Evolutionary conservation across 2,329 filamentous ascomycete species (phyloP).

Genomic region (Geoglossum cookeanum): DNA sequence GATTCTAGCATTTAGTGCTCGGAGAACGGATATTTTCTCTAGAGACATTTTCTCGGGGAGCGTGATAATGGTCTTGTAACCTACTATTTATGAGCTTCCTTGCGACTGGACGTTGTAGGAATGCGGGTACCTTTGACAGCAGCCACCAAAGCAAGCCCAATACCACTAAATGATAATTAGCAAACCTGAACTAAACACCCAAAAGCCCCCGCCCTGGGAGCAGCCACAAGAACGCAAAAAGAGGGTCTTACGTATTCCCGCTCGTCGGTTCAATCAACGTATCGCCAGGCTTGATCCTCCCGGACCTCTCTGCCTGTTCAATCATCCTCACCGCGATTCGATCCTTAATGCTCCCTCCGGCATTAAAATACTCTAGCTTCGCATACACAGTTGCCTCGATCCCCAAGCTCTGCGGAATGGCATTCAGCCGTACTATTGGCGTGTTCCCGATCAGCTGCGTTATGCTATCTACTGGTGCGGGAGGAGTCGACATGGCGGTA

Average conservation of each 20-base stretch:
- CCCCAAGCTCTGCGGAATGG: constrained; percentile 75
- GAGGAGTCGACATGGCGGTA: constrained; percentile 30
- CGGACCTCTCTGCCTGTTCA: constrained; percentile 77
- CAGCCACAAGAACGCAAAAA: background rate
- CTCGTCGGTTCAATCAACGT: constrained; percentile 96
- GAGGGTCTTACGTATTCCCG: constrained; percentile 55
- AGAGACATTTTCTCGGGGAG: constrained; percentile 98
- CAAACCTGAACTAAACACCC: background rate
- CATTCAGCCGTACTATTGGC: constrained; percentile 85
- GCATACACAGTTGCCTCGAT: constrained; percentile 79
- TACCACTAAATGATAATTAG: constrained; percentile 36
- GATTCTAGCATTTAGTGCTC: constrained; percentile 87
- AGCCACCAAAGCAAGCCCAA: constrained; percentile 80
- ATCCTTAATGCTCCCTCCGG: constrained; percentile 85
- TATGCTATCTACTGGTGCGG: constrained; percentile 43
- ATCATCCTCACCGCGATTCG: constrained; percentile 94
- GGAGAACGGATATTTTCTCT: constrained; percentile 89
- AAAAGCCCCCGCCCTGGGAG: background rate
- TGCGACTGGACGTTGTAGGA: background rate
- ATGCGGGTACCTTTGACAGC: constrained; percentile 53
- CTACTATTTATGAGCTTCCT: constrained; percentile 10
- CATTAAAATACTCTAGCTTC: constrained; percentile 87
- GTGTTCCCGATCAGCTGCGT: constrained; percentile 88
- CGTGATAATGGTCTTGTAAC: constrained; percentile 97
- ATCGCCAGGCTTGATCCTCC: constrained; percentile 90